Evolutionary conservation across 768 basidiomycete species (phyloP).

Genomic region (Xerocomus potaroensis): DNA sequence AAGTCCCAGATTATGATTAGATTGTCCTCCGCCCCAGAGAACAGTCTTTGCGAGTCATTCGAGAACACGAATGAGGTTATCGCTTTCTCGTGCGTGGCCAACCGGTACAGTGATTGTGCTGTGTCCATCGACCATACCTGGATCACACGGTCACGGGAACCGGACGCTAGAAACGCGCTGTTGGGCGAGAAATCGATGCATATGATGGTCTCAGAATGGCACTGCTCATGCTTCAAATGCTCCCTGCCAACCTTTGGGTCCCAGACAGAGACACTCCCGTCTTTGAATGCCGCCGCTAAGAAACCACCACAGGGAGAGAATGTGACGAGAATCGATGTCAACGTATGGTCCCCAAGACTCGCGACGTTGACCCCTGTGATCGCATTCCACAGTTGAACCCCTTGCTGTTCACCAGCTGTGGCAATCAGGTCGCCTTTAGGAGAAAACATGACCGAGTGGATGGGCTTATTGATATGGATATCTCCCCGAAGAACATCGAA

Average conservation of each 20-base stretch:
- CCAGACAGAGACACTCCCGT: constrained; percentile 15
- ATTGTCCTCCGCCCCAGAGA: constrained; percentile 24
- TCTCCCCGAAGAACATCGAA: not conserved
- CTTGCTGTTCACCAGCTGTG: constrained; percentile 10
- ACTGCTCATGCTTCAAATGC: constrained; percentile 13
- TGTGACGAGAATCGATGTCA: constrained; percentile 7
- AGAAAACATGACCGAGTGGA: constrained; percentile 17
- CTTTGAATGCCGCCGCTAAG: constrained; percentile 16
- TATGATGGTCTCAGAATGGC: constrained; percentile 10
- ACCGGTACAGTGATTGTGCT: constrained; percentile 5
- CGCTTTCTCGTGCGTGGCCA: constrained; percentile 12
- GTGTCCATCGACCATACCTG: constrained; percentile 21
- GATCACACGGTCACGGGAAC: constrained; percentile 13
- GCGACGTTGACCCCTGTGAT: constrained; percentile 20
- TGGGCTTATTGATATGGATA: not conserved
- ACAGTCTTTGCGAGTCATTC: constrained; percentile 11
- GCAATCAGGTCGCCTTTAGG: constrained; percentile 11
- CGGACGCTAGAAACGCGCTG: constrained; percentile 15
- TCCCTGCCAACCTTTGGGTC: constrained; percentile 18
- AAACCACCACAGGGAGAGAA: constrained; percentile 20
- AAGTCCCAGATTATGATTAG: constrained; percentile 22
- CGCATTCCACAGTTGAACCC: constrained; percentile 22
- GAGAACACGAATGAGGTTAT: constrained; percentile 21
- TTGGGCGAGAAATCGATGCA: constrained; percentile 21
- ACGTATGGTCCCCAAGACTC: constrained; percentile 13